Evolutionary conservation across 2,329 filamentous ascomycete species (phyloP), one percentile per base, ranked within the genome.

Genomic region (Xylariales sp.): DNA sequence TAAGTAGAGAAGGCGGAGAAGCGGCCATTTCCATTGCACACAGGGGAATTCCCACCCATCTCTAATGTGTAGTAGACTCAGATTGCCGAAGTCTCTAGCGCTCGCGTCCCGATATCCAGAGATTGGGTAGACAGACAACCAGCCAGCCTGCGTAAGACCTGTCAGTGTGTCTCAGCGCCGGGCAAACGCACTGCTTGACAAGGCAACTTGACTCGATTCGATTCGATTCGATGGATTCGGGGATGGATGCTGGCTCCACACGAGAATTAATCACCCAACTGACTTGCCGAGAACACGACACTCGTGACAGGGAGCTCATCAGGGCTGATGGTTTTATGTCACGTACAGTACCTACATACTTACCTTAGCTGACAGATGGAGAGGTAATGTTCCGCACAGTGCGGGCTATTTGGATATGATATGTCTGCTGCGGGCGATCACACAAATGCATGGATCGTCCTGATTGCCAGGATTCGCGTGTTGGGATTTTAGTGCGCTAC

Each of bases 41-140:
- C 43, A 40, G 39, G 34, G 38, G 38, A 34, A 29, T 18, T 22
- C 31, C 33, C 16, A 41, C 38, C 32, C 32, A 42, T 37, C 31
- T 24, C 20, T 18, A 16, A 12, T 24, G 19, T 27, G 20, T 19
- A 27, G 39, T 35, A 19, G 24, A 20, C 39, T 27, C 38, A 43
- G 40, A 43, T 43, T 43, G 40, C 40, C 40, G 40, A 43, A 43
- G 40, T 27, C 27, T 38, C 27, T 43, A 43, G 40, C 40, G 33
- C 34, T 37, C 32, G 14, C 32, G 37, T 28, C 14, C 22, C 34
- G n/a, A n/a, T n/a, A n/a, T n/a, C n/a, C n/a, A n/a, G n/a, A n/a
- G n/a, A 27, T 16, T 37, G 21, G 20, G 33, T 21, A 35, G 20
- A 10, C 38, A 34, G 29, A 28, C 24, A 39, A n/a, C n/a, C 18